Evolutionary conservation across 257 asterid genomes (phyloP), one percentile per base, ranked within the genome.

Genomic region (Solanum bulbocastanum): DNA sequence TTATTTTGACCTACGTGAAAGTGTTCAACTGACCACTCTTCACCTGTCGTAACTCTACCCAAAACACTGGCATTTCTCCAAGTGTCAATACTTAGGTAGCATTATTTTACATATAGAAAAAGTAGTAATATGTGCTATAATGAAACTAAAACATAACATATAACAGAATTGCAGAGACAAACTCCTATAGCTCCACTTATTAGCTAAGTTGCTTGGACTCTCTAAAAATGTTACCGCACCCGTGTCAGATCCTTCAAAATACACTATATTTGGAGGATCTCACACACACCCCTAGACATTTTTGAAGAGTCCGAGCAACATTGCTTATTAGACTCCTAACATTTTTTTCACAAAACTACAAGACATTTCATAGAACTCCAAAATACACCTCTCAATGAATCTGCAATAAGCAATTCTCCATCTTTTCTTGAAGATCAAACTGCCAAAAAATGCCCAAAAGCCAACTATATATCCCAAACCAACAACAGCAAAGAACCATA

Each of bases 401-500:
- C 12, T n/a, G 23, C 87, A 88, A 81, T 87, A 90, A 18, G 84
- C 90, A 85, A 65, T 83, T 87, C 93, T 87, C 92, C 92, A 91
- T 30, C 40, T 71, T 82, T 83, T 75, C 83, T 90, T 90, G 88
- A 91, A 13, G 39, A 86, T n/a, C 90, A 88, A 69, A 72, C 83
- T 36, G 33, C 90, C 93, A 85, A 88, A 90, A 68, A 88, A n/a
- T 25, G 87, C 84, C 92, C 93, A 87, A 71, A 90, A 90, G 14
- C 89, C 92, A 1, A 85, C 42, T 22, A 87, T 68, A 52, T 58
- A 88, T 62, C 93, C 93, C 65, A 86, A 10, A 33, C 71, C 92
- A 6, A 84, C 86, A 39, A 87, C 88, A 23, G 65, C 49, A 36
- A 52, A 73, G 83, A 91, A 23, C 91, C 83, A 73, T 32, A 91